Percentiles rank a stretch among this genome's conserved stretches.
These are phyloP conservation scores for Botrytis galanthina DNA, from an alignment of 2,329 filamentous ascomycete genomes.

Conservation along the genomic window DNA sequence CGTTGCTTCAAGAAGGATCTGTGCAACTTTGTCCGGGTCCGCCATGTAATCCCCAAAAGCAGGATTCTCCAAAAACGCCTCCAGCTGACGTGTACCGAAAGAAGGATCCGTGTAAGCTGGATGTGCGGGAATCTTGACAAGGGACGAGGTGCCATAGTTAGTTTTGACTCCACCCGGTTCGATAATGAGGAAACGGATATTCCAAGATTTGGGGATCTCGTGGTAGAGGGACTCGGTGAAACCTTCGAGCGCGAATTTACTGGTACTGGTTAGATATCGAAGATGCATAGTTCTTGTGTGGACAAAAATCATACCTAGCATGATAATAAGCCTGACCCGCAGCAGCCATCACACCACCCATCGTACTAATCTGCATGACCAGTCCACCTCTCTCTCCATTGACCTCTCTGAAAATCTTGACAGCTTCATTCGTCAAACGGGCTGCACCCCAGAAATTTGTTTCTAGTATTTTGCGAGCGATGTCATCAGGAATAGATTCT, in stretches of 20 bases:
- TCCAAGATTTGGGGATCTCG: conserved; percentile 40
- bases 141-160: conserved; percentile 30
- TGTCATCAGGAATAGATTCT: conserved; percentile 41
- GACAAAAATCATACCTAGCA: conserved; percentile 27
- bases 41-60: conserved; percentile 13
- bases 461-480: conserved; percentile 40
- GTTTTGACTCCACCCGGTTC: conserved; percentile 45
- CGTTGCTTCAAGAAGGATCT: conserved; percentile 22
- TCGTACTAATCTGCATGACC: conserved; percentile 42
- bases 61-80: conserved; percentile 20
- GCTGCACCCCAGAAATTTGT: conserved; percentile 32
- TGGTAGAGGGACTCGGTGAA: conserved; percentile 39
- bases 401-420: conserved; percentile 21
- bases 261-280: neutral
- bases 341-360: conserved; percentile 39
- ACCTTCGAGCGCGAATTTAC: conserved; percentile 43
- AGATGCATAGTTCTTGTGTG: too few species aligned
- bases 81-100: conserved; percentile 33
- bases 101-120: conserved; percentile 31
- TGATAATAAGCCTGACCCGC: conserved; percentile 42
- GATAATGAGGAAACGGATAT: conserved; percentile 42
- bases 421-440: conserved; percentile 14
- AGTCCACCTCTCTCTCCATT: conserved; percentile 35
- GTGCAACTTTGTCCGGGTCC: conserved; percentile 23
- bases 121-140: conserved; percentile 18